Evolutionary conservation across 805 yeast species (phyloP).

Genomic region (Kodamaea lidongshanica): DNA sequence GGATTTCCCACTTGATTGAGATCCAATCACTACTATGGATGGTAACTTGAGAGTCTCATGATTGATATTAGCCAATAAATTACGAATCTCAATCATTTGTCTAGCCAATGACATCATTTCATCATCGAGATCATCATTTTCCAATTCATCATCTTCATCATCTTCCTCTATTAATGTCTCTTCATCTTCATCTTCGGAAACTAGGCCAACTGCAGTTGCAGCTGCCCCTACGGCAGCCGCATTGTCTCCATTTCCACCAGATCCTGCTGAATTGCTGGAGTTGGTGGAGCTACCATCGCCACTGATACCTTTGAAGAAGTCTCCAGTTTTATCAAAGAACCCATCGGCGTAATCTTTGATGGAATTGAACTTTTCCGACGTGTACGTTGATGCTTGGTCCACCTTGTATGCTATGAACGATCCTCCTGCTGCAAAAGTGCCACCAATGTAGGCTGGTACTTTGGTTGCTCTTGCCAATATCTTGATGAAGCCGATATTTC

Average conservation of each 20-base stretch:
- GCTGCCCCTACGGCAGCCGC: slow-evolving; percentile 44
- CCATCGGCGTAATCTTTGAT: slow-evolving; percentile 59
- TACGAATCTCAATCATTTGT: slow-evolving; percentile 94
- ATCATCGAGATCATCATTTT: slow-evolving; percentile 55
- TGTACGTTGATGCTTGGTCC: slow-evolving; percentile 72
- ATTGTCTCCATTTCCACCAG: slow-evolving; percentile 24
- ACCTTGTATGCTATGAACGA: slow-evolving; percentile 88
- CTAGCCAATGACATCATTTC: slow-evolving; percentile 86
- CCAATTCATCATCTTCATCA: slow-evolving; percentile 41
- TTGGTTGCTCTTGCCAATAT: slow-evolving; percentile 49
- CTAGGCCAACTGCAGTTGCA: slow-evolving; percentile 47
- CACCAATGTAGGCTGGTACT: slow-evolving; percentile 80
- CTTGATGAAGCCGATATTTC: slow-evolving; percentile 38
- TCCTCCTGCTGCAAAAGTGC: slow-evolving; percentile 79
- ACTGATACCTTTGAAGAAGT: slow-evolving; percentile 33
- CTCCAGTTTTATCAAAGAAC: slow-evolving; percentile 43
- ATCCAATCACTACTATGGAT: slow-evolving; percentile 93
- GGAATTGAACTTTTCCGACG: slow-evolving; percentile 59
- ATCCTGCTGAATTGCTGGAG: slow-evolving; percentile 22
- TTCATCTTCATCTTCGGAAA: slow-evolving; percentile 38
- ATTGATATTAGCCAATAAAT: slow-evolving; percentile 69
- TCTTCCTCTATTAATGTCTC: slow-evolving; percentile 41
- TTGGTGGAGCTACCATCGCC: slow-evolving; percentile 16
- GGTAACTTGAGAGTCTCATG: slow-evolving; percentile 79
- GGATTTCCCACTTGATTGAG: slow-evolving; percentile 95